Evolutionary conservation across 2,329 filamentous ascomycete genomes (phyloP), one percentile per base, ranked within the genome.

Genomic region (Botrytis pseudocinerea): DNA sequence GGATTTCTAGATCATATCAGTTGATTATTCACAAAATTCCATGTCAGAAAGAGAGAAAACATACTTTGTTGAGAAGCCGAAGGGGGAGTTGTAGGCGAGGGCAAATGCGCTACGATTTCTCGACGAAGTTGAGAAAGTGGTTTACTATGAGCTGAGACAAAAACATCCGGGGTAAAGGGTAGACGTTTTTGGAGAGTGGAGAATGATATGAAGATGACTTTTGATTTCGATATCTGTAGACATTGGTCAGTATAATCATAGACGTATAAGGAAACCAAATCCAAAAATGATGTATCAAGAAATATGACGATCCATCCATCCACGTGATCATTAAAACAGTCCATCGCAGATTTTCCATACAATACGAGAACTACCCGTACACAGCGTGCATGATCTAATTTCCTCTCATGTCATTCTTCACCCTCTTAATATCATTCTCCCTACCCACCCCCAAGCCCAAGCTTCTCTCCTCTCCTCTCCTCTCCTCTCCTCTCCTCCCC

Each of bases 151-250:
- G 90, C 89, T 72, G 85, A 86, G 76, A 97, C 84, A 77, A 94
- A 90, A 62, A 89, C 82, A 79, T 96, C 91, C 14, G 89, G 89
- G 71, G 89, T 86, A 69, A 84, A 84, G 1, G 91, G 90, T 66
- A 77, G 35, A 61, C 77, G 78, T 68, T 87, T 89, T 60, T 86
- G 87, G 9, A 93, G 83, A 0, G 93, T 94, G 73, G 92, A 89
- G 79, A 96, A 95, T 1, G 93, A 92, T 59, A 97, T 85, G 78
- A 93, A 92, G 32, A 97, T 87, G 63, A 94, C 85, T 79, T 92
- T 91, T 73, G 89, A 85, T 79, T 91, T 92, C 6, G 89, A 87
- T 44, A 87, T 82, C 90, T 90, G 73, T 35, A 70, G 72, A 54
- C 73, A 18, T 35, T 20, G 35, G 66, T 61, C 44, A 70, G 51